Evolutionary conservation across 1,139 yeast species (phyloP).

Genomic region (Magnusiomyces suaveolens): DNA sequence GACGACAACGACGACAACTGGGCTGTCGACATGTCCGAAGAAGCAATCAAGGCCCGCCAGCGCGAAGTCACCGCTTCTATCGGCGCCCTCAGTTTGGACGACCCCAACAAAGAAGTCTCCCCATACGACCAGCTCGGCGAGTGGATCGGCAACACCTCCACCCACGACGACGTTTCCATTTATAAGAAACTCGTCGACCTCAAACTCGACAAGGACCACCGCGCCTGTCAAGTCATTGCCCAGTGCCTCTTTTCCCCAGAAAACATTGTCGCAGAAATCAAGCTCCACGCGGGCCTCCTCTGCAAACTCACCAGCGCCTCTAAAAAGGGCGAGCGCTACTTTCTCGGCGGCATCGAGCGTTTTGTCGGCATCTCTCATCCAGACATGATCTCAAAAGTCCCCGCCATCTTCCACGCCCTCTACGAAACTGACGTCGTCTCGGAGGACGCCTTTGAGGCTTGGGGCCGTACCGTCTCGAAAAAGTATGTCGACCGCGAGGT

Average conservation of each 20-base stretch:
- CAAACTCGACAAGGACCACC: conserved; percentile 61
- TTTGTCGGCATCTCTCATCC: conserved; percentile 77
- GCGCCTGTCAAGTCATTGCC: conserved; percentile 83
- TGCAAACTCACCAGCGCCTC: conserved; percentile 58
- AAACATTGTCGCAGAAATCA: conserved; percentile 57
- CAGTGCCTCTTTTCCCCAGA: conserved; percentile 80
- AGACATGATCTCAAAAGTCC: conserved; percentile 60
- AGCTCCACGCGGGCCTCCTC: conserved; percentile 71
- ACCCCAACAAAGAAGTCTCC: conserved; percentile 32
- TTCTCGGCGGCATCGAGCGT: conserved; percentile 93
- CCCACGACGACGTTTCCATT: conserved; percentile 81
- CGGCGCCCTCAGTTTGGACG: conserved; percentile 36
- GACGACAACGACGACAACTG: conserved; percentile 73
- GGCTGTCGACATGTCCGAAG: conserved; percentile 97
- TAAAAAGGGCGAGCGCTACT: conserved; percentile 64
- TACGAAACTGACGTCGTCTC: conserved; percentile 77
- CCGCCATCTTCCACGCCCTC: conserved; percentile 69
- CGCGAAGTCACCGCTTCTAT: conserved; percentile 61
- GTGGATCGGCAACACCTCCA: conserved; percentile 63
- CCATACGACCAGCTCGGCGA: conserved; percentile 71
- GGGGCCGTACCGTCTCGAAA: conserved; percentile 91
- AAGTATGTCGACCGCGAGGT: conserved; percentile 88
- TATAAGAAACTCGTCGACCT: conserved; percentile 81
- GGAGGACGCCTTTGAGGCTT: conserved; percentile 69
- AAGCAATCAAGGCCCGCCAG: conserved; percentile 91